A percentile compares a stretch with the other conserved stretches of the same genome.
These are phyloP conservation scores for Camelina sativa DNA, from an alignment of 345 rosid species.

Conservation along the genomic window DNA sequence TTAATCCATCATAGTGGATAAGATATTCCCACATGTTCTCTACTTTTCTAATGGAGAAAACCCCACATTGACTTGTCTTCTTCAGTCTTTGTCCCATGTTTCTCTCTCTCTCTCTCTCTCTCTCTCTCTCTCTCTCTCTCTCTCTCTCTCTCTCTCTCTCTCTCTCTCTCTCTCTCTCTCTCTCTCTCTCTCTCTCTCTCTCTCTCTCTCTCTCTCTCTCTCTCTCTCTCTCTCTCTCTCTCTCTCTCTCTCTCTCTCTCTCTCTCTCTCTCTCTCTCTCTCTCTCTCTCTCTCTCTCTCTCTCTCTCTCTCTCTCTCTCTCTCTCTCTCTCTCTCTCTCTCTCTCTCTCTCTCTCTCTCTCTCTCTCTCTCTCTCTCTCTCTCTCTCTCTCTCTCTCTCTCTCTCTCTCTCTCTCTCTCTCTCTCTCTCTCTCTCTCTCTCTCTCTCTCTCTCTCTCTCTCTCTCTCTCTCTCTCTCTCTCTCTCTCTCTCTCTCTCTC, in stretches of 20 bases:
- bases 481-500: neutral
- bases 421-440: neutral
- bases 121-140: no score
- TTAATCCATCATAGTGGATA: neutral
- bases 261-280: neutral
- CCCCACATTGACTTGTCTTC: conserved; percentile 24
- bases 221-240: neutral
- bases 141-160: neutral
- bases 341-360: neutral
- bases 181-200: neutral
- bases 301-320: neutral
- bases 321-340: neutral
- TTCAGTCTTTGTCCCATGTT: conserved; percentile 32
- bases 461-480: neutral
- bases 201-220: neutral
- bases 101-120: neutral
- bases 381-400: neutral
- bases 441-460: neutral
- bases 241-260: neutral
- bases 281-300: neutral
- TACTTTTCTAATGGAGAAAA: conserved; percentile 31
- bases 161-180: neutral
- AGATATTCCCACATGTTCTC: conserved; percentile 16
- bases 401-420: neutral
- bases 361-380: neutral